Conservation (phyloP, 768 basidiomycete genomes). For the Nidularia pulvinata region DNA sequence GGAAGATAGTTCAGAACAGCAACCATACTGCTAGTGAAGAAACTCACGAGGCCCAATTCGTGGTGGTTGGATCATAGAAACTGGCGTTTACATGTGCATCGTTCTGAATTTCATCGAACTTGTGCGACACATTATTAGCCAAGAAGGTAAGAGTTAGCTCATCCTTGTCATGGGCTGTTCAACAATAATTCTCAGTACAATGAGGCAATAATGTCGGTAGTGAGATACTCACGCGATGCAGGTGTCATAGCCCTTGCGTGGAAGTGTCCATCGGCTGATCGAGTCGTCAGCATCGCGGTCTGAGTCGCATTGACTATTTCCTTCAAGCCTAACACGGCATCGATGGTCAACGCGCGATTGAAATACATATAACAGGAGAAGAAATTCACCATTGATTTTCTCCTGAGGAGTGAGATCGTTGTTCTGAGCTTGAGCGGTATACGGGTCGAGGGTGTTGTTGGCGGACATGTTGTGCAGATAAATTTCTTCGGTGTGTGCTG, state of each 20-base stretch:
- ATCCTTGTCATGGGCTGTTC: conserved; percentile 38
- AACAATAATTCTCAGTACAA: background rate
- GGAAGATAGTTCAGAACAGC: background rate
- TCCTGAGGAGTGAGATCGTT: conserved; percentile 54
- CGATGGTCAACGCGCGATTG: background rate
- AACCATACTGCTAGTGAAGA: background rate
- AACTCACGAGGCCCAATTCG: conserved; percentile 71
- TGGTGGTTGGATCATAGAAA: conserved; percentile 68
- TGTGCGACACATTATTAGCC: conserved; percentile 71
- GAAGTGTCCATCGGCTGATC: conserved; percentile 61
- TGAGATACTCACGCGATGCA: conserved; percentile 47
- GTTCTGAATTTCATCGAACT: conserved; percentile 76
- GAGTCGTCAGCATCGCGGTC: conserved; percentile 80
- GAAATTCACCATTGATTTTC: conserved; percentile 58
- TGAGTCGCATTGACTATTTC: conserved; percentile 60
- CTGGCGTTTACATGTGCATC: conserved; percentile 81
- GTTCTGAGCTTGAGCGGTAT: conserved; percentile 65
- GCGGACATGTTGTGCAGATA: conserved; percentile 9
- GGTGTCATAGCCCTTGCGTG: conserved; percentile 86
- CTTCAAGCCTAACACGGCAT: conserved; percentile 53
- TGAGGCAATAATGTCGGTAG: background rate
- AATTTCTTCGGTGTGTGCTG: too few species aligned
- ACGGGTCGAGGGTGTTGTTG: conserved; percentile 62
- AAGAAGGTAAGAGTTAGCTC: conserved; percentile 66
- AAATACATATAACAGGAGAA: background rate